Conservation (phyloP, 2,329 filamentous ascomycete genomes). For the Lecanicillium sp. region DNA sequence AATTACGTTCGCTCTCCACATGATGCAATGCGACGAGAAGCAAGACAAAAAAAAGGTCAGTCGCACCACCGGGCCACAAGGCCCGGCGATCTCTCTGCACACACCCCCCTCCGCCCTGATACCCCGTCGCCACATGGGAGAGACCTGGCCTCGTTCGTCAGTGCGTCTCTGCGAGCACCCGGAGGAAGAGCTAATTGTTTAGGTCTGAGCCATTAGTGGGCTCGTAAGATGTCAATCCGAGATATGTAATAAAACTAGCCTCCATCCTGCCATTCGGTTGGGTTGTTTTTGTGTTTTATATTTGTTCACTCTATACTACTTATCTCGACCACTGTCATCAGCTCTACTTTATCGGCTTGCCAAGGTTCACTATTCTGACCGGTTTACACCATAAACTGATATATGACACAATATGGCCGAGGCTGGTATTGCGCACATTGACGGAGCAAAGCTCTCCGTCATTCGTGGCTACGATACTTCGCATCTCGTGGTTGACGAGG, state of each 20-base stretch:
- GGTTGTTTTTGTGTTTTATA: no score
- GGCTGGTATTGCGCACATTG: not conserved
- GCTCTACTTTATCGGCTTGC: no score
- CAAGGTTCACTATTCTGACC: no score
- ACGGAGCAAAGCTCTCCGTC: slow-evolving; percentile 9
- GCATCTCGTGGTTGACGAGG: slow-evolving; percentile 11
- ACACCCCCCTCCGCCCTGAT: no score
- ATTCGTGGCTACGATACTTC: slow-evolving; percentile 10
- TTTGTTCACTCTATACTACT: no score
- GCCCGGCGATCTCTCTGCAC: not conserved
- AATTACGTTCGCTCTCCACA: slow-evolving; percentile 5
- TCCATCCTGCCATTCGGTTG: not conserved
- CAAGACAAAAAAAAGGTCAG: no score
- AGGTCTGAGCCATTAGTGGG: not conserved
- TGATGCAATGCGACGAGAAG: no score
- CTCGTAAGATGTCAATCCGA: not conserved
- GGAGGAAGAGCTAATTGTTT: not conserved
- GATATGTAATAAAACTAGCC: not conserved
- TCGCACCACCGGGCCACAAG: not conserved
- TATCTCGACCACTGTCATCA: no score
- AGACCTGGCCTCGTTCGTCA: not conserved
- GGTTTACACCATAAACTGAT: no score
- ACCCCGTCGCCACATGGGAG: not conserved
- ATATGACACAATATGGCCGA: no score
- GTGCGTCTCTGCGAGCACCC: not conserved